Conservation (phyloP, 257 asterid genomes). For the Plantago major region DNA sequence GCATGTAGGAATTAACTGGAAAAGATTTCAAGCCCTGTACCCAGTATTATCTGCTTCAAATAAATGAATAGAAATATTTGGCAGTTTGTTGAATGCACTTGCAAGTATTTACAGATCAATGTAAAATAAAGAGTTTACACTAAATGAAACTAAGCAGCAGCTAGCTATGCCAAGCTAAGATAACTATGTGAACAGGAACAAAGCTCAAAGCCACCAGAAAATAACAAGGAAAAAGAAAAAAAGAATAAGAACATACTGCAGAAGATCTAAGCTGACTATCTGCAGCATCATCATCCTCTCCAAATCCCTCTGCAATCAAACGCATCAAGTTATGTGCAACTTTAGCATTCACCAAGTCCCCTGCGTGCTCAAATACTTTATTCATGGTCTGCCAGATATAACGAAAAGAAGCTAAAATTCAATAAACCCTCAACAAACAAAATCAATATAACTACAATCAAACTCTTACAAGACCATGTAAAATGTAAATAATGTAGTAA, state of each 20-base stretch:
- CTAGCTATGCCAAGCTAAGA: too few relatives aligned
- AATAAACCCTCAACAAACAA: slow-evolving; percentile 3
- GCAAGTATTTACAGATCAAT: too few relatives aligned
- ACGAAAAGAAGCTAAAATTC: slow-evolving; percentile 18
- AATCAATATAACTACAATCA: slow-evolving; percentile 17
- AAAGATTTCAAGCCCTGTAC: too few relatives aligned
- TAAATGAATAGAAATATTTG: too few relatives aligned
- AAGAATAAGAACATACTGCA: slow-evolving; percentile 64
- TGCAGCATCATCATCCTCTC: slow-evolving; percentile 80
- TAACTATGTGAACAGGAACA: too few relatives aligned
- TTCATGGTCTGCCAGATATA: slow-evolving; percentile 79
- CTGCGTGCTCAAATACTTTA: slow-evolving; percentile 97
- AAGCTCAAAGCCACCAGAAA: neutral
- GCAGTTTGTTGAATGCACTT: too few relatives aligned
- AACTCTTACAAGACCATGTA: neutral
- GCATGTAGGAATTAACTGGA: too few relatives aligned
- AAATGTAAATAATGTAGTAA: slow-evolving; percentile 22
- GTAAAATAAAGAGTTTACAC: too few relatives aligned
- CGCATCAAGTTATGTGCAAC: slow-evolving; percentile 97
- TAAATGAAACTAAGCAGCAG: too few relatives aligned
- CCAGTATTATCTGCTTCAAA: too few relatives aligned
- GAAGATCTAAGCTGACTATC: slow-evolving; percentile 91
- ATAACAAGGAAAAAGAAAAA: too few relatives aligned
- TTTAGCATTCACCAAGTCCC: slow-evolving; percentile 83
- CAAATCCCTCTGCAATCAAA: slow-evolving; percentile 95